Evolutionary conservation across 805 yeast genomes (phyloP).

Genomic region (Pichia californica): DNA sequence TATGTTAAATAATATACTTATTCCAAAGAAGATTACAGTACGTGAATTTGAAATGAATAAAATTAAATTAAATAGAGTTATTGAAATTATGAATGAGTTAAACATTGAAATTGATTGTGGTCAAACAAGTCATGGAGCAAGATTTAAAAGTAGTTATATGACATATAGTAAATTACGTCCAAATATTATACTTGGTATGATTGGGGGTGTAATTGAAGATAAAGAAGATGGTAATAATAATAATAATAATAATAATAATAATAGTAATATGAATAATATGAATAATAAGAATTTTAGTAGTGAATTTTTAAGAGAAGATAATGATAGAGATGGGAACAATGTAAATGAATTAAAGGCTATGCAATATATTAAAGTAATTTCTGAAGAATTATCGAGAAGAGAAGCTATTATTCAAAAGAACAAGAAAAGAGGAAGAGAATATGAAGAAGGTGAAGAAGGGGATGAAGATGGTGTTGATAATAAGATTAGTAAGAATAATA

Average conservation of each 20-base stretch:
- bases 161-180: not conserved
- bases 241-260: not conserved
- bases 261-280: too few relatives aligned
- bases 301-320: too few relatives aligned
- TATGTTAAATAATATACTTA: constrained; percentile 7
- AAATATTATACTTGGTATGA: not conserved
- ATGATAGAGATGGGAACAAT: not conserved
- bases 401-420: too few relatives aligned
- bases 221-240: not conserved
- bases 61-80: not conserved
- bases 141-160: not conserved
- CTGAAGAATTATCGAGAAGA: not conserved
- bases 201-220: not conserved
- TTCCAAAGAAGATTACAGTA: constrained; percentile 3
- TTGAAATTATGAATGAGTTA: not conserved
- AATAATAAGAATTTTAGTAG: too few relatives aligned
- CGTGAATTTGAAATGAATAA: constrained; percentile 4
- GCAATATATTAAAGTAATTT: not conserved
- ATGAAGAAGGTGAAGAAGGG: constrained; percentile 10
- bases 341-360: not conserved
- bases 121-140: not conserved
- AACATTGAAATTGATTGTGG: constrained; percentile 1
- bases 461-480: not conserved
- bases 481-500: not conserved
- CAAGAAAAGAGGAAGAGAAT: constrained; percentile 6